Percentiles rank a stretch among this genome's conserved stretches.
Evolutionary conservation across 768 basidiomycete species (phyloP).

Genomic region (Boletus barrowsii): DNA sequence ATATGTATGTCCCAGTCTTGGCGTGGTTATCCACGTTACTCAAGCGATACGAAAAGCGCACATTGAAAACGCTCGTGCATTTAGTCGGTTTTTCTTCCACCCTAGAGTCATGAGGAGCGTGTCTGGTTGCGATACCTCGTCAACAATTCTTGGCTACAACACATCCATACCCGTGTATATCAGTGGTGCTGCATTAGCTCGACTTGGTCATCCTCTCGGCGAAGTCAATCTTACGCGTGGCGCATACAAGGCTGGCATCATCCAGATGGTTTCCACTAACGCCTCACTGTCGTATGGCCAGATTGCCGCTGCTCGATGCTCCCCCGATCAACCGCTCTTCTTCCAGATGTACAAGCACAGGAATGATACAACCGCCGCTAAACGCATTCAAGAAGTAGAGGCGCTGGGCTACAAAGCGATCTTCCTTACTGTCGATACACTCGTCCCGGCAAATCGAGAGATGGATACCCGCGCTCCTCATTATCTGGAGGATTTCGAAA

Average conservation of each 20-base stretch:
- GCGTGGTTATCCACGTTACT: constrained; percentile 14
- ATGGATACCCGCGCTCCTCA: constrained; percentile 63
- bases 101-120: constrained; percentile 76
- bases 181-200: constrained; percentile 79
- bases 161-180: constrained; percentile 81
- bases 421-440: constrained; percentile 88
- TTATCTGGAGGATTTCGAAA: constrained; percentile 54
- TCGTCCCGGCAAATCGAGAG: constrained; percentile 81
- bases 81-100: constrained; percentile 81
- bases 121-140: constrained; percentile 63
- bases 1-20: constrained; percentile 49
- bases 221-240: constrained; percentile 81
- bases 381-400: constrained; percentile 69
- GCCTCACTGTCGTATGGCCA: constrained; percentile 64
- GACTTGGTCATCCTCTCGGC: constrained; percentile 85
- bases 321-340: constrained; percentile 60
- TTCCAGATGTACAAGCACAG: constrained; percentile 87
- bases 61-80: constrained; percentile 74
- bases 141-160: constrained; percentile 67
- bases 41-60: constrained; percentile 40
- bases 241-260: constrained; percentile 60
- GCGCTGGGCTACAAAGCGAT: constrained; percentile 80
- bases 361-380: constrained; percentile 61
- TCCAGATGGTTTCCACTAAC: constrained; percentile 85
- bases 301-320: constrained; percentile 55